phyloP scores from a whole-genome alignment of 1,139 yeast genomes.

The Lodderomyces pseudojiufengensis region DNA sequence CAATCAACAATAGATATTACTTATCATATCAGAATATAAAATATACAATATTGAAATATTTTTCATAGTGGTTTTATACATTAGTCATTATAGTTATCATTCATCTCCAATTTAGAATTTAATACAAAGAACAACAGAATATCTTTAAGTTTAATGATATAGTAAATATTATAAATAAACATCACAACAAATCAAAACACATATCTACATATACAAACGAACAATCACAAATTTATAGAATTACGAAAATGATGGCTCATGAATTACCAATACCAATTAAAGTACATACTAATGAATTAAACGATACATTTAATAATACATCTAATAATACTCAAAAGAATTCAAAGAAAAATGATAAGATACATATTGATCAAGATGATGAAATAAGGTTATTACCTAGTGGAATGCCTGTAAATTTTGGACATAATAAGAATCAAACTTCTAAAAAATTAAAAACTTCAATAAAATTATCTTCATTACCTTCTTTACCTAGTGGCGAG shows the following conservation, averaged over 20 bases:
- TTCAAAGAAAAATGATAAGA: conserved; percentile 4
- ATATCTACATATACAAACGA: too few relatives aligned
- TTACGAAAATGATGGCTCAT: conserved; percentile 36
- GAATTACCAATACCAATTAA: conserved; percentile 27
- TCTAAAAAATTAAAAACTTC: conserved; percentile 5
- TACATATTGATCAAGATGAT: conserved; percentile 15
- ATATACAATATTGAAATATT: too few relatives aligned
- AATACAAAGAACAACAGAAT: too few relatives aligned
- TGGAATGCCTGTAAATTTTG: conserved; percentile 43
- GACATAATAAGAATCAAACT: conserved; percentile 16
- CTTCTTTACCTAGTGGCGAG: conserved; percentile 30
- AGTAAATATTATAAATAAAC: too few relatives aligned
- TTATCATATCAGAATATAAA: too few relatives aligned
- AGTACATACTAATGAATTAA: conserved; percentile 4
- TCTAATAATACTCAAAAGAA: neutral
- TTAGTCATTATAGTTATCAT: too few relatives aligned
- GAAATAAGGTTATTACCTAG: conserved; percentile 35
- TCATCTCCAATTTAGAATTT: too few relatives aligned
- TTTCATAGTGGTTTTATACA: too few relatives aligned
- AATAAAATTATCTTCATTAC: conserved; percentile 12
- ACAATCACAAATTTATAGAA: neutral
- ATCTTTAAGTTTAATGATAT: too few relatives aligned
- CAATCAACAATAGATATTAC: too few relatives aligned
- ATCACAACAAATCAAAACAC: too few relatives aligned
- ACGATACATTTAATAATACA: conserved; percentile 1